phyloP scores from a whole-genome alignment of 2,329 filamentous ascomycete genomes.

The Aspergillus udagawae region DNA sequence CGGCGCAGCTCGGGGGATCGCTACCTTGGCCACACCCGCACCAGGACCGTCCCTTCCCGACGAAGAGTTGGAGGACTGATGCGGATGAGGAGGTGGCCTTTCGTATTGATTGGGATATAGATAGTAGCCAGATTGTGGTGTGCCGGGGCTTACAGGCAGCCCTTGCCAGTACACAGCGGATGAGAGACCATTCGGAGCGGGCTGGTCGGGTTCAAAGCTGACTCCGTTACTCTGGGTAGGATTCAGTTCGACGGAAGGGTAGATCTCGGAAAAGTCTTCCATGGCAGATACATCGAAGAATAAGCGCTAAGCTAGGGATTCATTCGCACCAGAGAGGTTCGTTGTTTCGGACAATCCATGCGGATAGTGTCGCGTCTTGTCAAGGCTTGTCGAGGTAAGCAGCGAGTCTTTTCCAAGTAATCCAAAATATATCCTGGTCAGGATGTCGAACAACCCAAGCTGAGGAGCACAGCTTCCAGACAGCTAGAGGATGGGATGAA shows the following conservation, averaged over 20 bases:
- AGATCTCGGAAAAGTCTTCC: neutral
- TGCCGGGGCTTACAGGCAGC: neutral
- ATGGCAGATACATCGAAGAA: neutral
- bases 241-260: neutral
- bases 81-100: neutral
- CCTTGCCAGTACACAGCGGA: neutral
- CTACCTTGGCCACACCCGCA: constrained; percentile 18
- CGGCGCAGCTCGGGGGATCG: constrained; percentile 25
- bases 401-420: no score
- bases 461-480: no score
- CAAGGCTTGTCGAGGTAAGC: no score
- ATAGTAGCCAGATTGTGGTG: neutral
- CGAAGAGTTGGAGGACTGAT: constrained; percentile 7
- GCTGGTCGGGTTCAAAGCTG: neutral
- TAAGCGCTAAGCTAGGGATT: neutral
- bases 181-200: neutral
- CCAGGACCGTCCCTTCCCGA: constrained; percentile 2
- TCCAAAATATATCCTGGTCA: no score
- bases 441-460: no score
- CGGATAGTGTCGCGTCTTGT: no score
- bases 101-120: neutral
- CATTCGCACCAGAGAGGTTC: neutral
- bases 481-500: no score
- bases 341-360: neutral
- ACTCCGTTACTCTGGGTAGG: neutral